Evolutionary conservation across 2,329 filamentous ascomycete species (phyloP).

Genomic region (Pseudomassariella vexata): DNA sequence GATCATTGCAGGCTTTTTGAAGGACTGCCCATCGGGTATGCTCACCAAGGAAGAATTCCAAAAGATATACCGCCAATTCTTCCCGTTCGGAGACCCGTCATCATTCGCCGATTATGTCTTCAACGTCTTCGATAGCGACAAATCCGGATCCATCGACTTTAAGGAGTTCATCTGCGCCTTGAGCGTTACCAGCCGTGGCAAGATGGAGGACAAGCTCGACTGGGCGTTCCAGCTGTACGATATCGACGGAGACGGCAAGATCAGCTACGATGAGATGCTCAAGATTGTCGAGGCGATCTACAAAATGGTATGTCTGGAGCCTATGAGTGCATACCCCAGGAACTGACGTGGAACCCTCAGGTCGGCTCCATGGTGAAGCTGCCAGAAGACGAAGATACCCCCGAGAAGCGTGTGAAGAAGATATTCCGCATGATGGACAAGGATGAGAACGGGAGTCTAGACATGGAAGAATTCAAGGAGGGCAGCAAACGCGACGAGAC

Average conservation of each 20-base stretch:
- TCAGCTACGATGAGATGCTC: slow-evolving; percentile 98
- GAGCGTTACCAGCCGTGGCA: slow-evolving; percentile 92
- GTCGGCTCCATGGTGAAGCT: slow-evolving; percentile 99
- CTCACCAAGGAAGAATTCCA: slow-evolving; percentile 98
- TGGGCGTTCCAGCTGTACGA: slow-evolving; percentile 99
- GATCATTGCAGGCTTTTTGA: slow-evolving; percentile 71
- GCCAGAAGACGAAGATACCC: slow-evolving; percentile 96
- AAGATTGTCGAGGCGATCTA: slow-evolving; percentile 99
- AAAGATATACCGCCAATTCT: slow-evolving; percentile 99
- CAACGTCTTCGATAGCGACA: slow-evolving; percentile 97
- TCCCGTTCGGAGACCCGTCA: slow-evolving; percentile 94
- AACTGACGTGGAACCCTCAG: slow-evolving; percentile 44
- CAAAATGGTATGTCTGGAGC: slow-evolving; percentile 72
- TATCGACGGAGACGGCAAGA: slow-evolving; percentile 98
- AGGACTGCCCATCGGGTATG: slow-evolving; percentile 95
- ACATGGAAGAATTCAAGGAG: slow-evolving; percentile 98
- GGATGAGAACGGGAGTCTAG: slow-evolving; percentile 94
- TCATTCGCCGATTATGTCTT: slow-evolving; percentile 99
- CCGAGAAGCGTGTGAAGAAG: slow-evolving; percentile 95
- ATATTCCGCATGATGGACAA: slow-evolving; percentile 99
- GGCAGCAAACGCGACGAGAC: slow-evolving; percentile 98
- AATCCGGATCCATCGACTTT: slow-evolving; percentile 96
- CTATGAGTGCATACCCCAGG: slow-evolving; percentile 1
- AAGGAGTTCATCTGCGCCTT: slow-evolving; percentile 99
- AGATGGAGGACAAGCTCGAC: slow-evolving; percentile 99